Conservation (phyloP, 2,329 filamentous ascomycete genomes). For the Xylaria sp. region DNA sequence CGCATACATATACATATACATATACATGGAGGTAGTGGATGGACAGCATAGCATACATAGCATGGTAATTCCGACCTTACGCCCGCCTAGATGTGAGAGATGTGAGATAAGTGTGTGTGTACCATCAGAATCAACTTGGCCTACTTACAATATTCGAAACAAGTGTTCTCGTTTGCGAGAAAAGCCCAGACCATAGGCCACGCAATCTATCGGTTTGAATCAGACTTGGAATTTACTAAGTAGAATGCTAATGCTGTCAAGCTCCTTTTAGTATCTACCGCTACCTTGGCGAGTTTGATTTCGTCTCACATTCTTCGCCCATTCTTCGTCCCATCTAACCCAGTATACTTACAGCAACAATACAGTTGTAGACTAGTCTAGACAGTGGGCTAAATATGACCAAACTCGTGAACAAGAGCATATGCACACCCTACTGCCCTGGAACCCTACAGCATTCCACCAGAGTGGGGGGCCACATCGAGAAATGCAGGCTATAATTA, state of each 20-base stretch:
- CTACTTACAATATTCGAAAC: not conserved
- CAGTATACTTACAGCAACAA: too few species aligned
- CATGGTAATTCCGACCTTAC: too few species aligned
- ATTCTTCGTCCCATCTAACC: not conserved
- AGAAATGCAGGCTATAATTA: constrained; percentile 19
- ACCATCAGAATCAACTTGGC: not conserved
- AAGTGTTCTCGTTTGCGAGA: not conserved
- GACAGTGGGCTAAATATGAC: constrained; percentile 10
- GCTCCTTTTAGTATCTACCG: too few species aligned
- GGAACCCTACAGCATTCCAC: constrained; percentile 24
- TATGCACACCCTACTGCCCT: constrained; percentile 22
- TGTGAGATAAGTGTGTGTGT: too few species aligned
- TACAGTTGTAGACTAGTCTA: not conserved
- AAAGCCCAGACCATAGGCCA: not conserved
- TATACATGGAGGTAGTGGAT: not conserved
- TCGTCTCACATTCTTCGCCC: too few species aligned
- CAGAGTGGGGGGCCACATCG: constrained; percentile 6
- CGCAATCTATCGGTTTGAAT: not conserved
- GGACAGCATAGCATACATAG: too few species aligned
- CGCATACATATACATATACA: not conserved
- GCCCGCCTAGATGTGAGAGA: too few species aligned
- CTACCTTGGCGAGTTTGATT: too few species aligned
- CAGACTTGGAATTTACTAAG: not conserved
- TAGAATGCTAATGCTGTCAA: too few species aligned
- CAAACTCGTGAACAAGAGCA: constrained; percentile 25